phyloP scores from a whole-genome alignment of 2,329 filamentous ascomycete species.

The Lecanosticta acicola region DNA sequence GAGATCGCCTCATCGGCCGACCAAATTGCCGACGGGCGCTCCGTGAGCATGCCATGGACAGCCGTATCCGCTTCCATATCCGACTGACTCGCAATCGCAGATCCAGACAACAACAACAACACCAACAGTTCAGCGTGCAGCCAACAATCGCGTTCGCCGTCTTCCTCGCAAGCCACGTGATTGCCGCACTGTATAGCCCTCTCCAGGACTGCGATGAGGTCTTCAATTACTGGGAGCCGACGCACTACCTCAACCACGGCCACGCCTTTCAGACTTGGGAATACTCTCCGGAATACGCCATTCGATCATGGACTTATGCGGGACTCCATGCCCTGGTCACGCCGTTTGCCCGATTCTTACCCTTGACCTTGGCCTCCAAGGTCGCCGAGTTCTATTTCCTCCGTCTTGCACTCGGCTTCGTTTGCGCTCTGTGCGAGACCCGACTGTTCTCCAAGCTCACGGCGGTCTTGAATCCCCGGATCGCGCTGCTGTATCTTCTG shows the following conservation, averaged over 20 bases:
- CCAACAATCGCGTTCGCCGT: conserved; percentile 74
- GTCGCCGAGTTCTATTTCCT: conserved; percentile 77
- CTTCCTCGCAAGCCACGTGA: conserved; percentile 65
- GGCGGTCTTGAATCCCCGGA: conserved; percentile 69
- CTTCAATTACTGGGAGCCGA: conserved; percentile 98
- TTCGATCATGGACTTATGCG: conserved; percentile 91
- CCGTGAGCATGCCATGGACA: conserved; percentile 7
- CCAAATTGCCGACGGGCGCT: conserved; percentile 15
- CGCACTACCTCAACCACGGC: conserved; percentile 87
- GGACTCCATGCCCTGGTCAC: conserved; percentile 69
- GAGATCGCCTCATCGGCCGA: conserved; percentile 18
- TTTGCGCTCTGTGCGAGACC: conserved; percentile 77
- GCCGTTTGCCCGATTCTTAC: conserved; percentile 37
- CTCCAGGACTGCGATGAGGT: conserved; percentile 98
- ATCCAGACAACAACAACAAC: conserved; percentile 4
- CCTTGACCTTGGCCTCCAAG: conserved; percentile 41
- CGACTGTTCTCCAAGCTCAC: conserved; percentile 73
- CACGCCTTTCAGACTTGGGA: conserved; percentile 98
- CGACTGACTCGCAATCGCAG: not conserved
- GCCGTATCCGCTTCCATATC: not conserved
- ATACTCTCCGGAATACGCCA: conserved; percentile 90
- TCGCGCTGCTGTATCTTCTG: conserved; percentile 78
- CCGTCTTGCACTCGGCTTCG: conserved; percentile 65
- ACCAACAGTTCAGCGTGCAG: conserved; percentile 35
- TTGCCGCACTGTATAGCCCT: conserved; percentile 76